Conservation (phyloP, 2,329 filamentous ascomycete species). For the Ambrosiella xylebori region DNA sequence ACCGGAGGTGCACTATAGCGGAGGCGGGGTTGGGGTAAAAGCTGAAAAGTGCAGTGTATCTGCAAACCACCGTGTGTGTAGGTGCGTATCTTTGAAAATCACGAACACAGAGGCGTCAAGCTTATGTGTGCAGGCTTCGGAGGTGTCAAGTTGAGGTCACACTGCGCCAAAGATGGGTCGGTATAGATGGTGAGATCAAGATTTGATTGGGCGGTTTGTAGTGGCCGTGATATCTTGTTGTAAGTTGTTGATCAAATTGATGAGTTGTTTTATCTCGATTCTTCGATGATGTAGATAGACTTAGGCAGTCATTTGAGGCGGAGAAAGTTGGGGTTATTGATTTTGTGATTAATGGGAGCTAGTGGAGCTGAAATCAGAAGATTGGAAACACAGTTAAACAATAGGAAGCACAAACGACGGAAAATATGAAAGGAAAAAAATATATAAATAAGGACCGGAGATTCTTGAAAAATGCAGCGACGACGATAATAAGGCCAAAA, state of each 20-base stretch:
- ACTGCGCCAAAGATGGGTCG: neutral
- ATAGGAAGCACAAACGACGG: neutral
- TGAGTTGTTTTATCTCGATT: too few species aligned
- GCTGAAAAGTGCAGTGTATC: neutral
- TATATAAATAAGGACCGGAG: neutral
- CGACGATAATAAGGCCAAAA: neutral
- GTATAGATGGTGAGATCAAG: neutral
- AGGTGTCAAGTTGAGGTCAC: neutral
- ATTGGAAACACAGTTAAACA: too few species aligned
- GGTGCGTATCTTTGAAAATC: neutral
- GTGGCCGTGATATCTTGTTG: neutral
- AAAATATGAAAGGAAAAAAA: neutral
- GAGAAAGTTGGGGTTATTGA: too few species aligned
- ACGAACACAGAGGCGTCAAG: neutral
- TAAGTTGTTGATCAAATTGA: too few species aligned
- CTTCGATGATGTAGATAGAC: too few species aligned
- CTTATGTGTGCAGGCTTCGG: neutral
- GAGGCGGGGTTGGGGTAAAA: conserved; percentile 3
- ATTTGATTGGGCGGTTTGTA: neutral
- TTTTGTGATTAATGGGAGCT: too few species aligned
- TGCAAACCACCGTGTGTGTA: neutral
- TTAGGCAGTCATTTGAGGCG: too few species aligned
- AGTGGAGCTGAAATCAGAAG: too few species aligned
- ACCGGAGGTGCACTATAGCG: neutral
- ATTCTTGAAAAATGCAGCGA: neutral